Percentiles rank a stretch among this genome's conserved stretches.
phyloP scores from a whole-genome alignment of 768 basidiomycete genomes.

The Auricularia auricula-judae region DNA sequence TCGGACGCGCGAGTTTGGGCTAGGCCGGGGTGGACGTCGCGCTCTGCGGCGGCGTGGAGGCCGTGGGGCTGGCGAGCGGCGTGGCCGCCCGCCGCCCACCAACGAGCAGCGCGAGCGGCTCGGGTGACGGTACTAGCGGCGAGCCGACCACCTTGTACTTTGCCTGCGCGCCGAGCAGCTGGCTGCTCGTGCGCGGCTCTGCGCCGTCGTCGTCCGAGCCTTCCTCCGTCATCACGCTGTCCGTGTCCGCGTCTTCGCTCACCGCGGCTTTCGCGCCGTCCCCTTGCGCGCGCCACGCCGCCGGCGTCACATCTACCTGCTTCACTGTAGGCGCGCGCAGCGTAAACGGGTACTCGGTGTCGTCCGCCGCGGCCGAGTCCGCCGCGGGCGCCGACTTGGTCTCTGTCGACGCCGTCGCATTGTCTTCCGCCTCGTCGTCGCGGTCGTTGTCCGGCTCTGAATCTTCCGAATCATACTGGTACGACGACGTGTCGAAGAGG shows the following conservation, averaged over 20 bases:
- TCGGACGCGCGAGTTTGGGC: background rate
- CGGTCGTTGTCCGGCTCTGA: background rate
- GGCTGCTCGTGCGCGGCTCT: background rate
- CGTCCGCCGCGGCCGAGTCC: background rate
- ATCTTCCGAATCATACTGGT: slow-evolving; percentile 9
- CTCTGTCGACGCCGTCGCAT: background rate
- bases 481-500: slow-evolving; percentile 1
- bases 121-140: background rate
- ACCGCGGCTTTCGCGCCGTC: background rate
- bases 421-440: background rate
- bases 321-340: background rate
- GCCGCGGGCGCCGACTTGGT: background rate
- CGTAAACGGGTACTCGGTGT: background rate
- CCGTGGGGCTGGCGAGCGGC: background rate
- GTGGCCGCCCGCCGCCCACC: background rate
- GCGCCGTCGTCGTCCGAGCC: background rate
- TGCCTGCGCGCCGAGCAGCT: background rate
- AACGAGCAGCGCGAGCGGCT: background rate
- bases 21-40: background rate
- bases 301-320: background rate
- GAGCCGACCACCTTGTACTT: background rate
- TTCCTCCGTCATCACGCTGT: background rate
- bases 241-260: background rate
- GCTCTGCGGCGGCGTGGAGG: background rate
- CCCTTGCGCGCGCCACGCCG: background rate